Percentiles rank a stretch among this genome's conserved stretches.
These are phyloP conservation scores for Gossypium bickii DNA, from an alignment of 345 rosid species.

Conservation along the genomic window DNA sequence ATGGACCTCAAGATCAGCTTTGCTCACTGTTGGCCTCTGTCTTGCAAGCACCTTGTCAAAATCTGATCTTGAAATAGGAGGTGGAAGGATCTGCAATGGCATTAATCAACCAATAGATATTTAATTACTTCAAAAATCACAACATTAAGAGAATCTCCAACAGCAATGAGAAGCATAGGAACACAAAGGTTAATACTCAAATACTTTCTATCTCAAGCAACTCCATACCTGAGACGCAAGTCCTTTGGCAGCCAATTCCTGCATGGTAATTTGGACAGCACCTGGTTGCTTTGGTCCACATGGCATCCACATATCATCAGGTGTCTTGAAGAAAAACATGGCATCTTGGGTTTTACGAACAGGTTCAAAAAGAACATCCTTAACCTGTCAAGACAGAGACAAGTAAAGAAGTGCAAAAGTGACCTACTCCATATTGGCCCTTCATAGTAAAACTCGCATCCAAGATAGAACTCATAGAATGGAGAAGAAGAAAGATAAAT, in stretches of 20 bases:
- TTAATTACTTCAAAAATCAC: neutral
- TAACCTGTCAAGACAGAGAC: slow-evolving; percentile 41
- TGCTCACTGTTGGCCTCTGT: slow-evolving; percentile 83
- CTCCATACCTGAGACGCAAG: slow-evolving; percentile 49
- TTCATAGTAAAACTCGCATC: neutral
- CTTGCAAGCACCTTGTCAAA: slow-evolving; percentile 81
- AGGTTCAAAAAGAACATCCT: slow-evolving; percentile 81
- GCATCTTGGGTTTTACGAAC: slow-evolving; percentile 87
- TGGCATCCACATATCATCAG: slow-evolving; percentile 61
- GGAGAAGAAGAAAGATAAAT: neutral
- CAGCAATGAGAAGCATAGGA: neutral
- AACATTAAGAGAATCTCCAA: neutral
- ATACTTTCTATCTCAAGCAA: neutral
- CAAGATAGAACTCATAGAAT: neutral
- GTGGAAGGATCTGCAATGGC: neutral
- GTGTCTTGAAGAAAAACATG: slow-evolving; percentile 54
- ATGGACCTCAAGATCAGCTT: slow-evolving; percentile 64
- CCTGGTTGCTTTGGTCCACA: slow-evolving; percentile 72
- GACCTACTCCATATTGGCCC: neutral
- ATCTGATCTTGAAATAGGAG: slow-evolving; percentile 32
- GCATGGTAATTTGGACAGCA: slow-evolving; percentile 62
- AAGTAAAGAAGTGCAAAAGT: neutral
- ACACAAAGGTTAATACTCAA: neutral
- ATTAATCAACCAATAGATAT: neutral
- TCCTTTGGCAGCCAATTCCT: slow-evolving; percentile 65